These are phyloP conservation scores for Beta vulgaris DNA, from an alignment of 148 eudicot species.

Conservation along the genomic window DNA sequence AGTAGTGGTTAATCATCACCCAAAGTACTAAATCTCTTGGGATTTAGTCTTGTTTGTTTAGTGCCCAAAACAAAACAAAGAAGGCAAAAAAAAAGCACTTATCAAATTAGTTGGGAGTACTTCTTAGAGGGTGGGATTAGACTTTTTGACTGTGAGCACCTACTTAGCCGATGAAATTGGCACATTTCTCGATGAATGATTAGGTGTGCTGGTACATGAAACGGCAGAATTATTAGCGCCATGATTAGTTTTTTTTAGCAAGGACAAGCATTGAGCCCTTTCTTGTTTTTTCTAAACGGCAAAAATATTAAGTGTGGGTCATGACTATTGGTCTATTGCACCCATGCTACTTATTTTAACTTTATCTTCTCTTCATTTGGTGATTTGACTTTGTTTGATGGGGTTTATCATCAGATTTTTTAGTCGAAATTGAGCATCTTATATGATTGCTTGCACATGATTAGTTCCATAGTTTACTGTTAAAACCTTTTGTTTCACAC, in stretches of 20 bases:
- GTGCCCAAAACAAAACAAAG: too few species aligned
- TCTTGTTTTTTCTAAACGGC: neutral
- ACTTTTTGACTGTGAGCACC: neutral
- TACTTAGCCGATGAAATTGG: neutral
- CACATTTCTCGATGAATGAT: conserved; percentile 7
- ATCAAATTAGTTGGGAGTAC: too few species aligned
- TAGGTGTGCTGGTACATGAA: conserved; percentile 13
- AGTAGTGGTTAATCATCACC: too few species aligned
- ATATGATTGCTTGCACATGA: conserved; percentile 6
- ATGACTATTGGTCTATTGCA: neutral
- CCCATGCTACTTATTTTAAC: conserved; percentile 1
- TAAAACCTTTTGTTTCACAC: too few species aligned
- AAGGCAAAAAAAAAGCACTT: too few species aligned
- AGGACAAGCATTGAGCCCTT: conserved; percentile 3
- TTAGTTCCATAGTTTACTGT: neutral
- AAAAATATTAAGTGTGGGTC: neutral
- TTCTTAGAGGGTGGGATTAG: neutral
- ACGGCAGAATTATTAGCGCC: neutral
- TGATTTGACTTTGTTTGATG: neutral
- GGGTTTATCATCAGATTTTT: neutral
- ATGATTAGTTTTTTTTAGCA: conserved; percentile 5
- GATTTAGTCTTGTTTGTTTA: too few species aligned
- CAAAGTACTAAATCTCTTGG: too few species aligned
- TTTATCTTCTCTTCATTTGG: neutral
- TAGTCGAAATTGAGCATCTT: neutral